These are phyloP conservation scores for Sambucus nigra DNA, from an alignment of 129 eudicot species.

Conservation along the genomic window DNA sequence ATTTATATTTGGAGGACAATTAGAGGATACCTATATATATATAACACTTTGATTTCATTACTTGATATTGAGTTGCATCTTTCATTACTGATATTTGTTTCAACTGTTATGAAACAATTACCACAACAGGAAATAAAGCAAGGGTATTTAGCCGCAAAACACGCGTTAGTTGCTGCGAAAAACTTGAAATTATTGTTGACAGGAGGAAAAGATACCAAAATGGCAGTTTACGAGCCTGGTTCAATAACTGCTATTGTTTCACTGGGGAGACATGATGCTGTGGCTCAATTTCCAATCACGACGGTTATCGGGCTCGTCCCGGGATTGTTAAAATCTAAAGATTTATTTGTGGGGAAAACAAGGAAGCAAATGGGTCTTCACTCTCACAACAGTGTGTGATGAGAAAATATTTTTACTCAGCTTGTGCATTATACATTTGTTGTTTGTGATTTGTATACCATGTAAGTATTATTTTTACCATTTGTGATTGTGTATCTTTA, in stretches of 20 bases:
- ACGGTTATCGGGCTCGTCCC: slow-evolving; percentile 61
- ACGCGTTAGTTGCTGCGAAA: slow-evolving; percentile 54
- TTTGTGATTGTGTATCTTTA: no score
- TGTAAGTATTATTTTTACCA: not conserved
- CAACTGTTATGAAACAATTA: not conserved
- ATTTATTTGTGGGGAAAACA: slow-evolving; percentile 64
- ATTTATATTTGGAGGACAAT: no score
- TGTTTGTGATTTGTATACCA: not conserved
- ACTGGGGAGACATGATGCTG: slow-evolving; percentile 65
- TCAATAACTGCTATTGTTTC: slow-evolving; percentile 54
- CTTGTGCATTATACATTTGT: not conserved
- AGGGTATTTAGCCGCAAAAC: slow-evolving; percentile 74
- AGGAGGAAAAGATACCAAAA: slow-evolving; percentile 56
- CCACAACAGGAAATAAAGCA: slow-evolving; percentile 62
- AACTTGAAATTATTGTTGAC: slow-evolving; percentile 45
- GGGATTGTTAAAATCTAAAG: slow-evolving; percentile 74
- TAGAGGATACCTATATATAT: no score
- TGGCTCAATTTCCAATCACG: slow-evolving; percentile 52
- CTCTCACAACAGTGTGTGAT: slow-evolving; percentile 10
- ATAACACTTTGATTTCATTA: no score
- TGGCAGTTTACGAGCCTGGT: slow-evolving; percentile 41
- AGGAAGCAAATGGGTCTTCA: slow-evolving; percentile 60
- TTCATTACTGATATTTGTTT: no score
- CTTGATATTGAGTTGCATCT: no score
- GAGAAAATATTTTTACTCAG: not conserved